Conservation (phyloP, 345 rosid genomes). For the Psidium friedrichsthalianum region DNA sequence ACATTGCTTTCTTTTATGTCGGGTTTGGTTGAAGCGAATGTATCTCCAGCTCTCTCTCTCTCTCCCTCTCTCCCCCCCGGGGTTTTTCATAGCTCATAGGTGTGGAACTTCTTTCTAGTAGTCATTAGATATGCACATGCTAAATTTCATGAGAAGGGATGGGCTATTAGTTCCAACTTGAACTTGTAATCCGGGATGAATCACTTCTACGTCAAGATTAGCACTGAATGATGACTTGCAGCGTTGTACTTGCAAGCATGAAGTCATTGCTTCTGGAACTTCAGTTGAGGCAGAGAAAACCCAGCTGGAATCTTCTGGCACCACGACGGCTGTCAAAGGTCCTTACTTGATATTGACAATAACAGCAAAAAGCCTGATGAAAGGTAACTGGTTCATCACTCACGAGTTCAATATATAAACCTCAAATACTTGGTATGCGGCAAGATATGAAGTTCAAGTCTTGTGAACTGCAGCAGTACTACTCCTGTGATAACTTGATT, state of each 20-base stretch:
- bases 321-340: conserved; percentile 45
- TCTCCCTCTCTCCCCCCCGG: background rate
- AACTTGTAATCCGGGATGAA: conserved; percentile 53
- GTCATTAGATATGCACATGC: background rate
- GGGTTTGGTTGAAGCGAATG: background rate
- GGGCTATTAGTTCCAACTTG: background rate
- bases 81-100: background rate
- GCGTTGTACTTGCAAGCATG: conserved; percentile 80
- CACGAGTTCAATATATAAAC: background rate
- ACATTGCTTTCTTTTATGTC: background rate
- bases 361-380: conserved; percentile 33
- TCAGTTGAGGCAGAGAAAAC: conserved; percentile 33
- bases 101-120: background rate
- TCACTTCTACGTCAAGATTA: conserved; percentile 79
- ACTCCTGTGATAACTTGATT: background rate
- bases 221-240: conserved; percentile 96
- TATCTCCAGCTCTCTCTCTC: background rate
- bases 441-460: background rate
- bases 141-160: background rate
- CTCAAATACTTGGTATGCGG: background rate
- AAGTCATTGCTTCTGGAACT: conserved; percentile 70
- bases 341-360: conserved; percentile 74
- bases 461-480: background rate
- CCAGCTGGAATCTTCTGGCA: conserved; percentile 40
- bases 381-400: conserved; percentile 24